A percentile compares a stretch with the other conserved stretches of the same genome.
These are phyloP conservation scores for Nemania abortiva DNA, from an alignment of 2,329 filamentous ascomycete genomes.

Conservation along the genomic window DNA sequence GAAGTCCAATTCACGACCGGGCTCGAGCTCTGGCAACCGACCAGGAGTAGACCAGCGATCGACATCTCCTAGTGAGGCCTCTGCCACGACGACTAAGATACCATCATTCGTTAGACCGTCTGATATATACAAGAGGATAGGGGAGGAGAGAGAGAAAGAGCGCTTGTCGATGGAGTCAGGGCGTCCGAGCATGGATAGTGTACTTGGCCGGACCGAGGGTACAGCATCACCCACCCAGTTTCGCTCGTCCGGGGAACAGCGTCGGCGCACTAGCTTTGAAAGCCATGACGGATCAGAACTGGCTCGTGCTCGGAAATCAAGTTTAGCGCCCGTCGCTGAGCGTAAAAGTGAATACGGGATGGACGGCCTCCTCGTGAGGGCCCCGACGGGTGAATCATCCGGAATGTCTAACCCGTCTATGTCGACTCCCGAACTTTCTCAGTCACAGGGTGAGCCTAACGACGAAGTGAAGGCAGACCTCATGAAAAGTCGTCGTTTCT, in stretches of 20 bases:
- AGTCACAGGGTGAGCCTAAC: conserved; percentile 13
- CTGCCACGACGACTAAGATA: conserved; percentile 57
- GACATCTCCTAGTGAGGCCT: conserved; percentile 56
- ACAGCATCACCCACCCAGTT: conserved; percentile 42
- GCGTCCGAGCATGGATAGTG: conserved; percentile 67
- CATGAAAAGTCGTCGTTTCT: conserved; percentile 52
- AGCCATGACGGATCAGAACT: conserved; percentile 55
- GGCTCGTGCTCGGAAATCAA: conserved; percentile 55
- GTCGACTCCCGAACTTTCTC: conserved; percentile 8
- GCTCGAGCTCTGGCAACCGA: conserved; percentile 45
- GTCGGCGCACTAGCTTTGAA: conserved; percentile 46
- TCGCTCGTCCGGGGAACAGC: conserved; percentile 44
- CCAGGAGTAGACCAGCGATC: conserved; percentile 55
- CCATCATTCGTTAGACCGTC: conserved; percentile 77
- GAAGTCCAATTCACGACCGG: conserved; percentile 48
- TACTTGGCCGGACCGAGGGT: conserved; percentile 49
- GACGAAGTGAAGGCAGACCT: conserved; percentile 32
- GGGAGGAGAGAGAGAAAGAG: conserved; percentile 72
- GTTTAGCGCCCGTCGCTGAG: conserved; percentile 67
- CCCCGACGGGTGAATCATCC: conserved; percentile 24
- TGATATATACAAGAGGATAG: conserved; percentile 80
- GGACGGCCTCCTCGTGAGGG: conserved; percentile 55
- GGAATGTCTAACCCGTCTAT: conserved; percentile 12
- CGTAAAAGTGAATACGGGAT: conserved; percentile 70
- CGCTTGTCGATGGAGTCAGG: conserved; percentile 68